Percentiles rank a stretch among this genome's conserved stretches.
Conservation (phyloP, 768 basidiomycete genomes). For the Nevesoporus exiguus region DNA sequence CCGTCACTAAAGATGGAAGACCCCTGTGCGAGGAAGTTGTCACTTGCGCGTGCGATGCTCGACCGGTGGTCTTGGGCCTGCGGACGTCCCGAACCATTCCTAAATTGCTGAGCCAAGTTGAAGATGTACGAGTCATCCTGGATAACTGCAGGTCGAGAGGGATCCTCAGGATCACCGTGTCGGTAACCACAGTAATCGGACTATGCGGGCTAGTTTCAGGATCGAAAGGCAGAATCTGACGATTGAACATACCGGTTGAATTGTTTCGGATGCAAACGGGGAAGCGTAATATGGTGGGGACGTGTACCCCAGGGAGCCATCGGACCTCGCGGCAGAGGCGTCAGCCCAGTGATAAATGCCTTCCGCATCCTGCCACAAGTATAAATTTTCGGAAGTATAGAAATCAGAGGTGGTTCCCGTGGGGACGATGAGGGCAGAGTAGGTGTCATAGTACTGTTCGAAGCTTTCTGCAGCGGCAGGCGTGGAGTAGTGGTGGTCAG, state of each 20-base stretch:
- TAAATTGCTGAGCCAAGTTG: constrained; percentile 25
- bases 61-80: constrained; percentile 31
- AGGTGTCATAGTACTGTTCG: constrained; percentile 26
- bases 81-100: constrained; percentile 16
- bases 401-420: constrained; percentile 15
- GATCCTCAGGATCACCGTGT: constrained; percentile 14
- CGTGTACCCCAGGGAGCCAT: constrained; percentile 20
- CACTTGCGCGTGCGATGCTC: constrained; percentile 32
- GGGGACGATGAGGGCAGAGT: constrained; percentile 16
- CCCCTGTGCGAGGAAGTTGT: constrained; percentile 31
- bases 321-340: constrained; percentile 24
- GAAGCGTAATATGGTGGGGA: constrained; percentile 14
- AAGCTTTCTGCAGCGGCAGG: constrained; percentile 7
- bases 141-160: constrained; percentile 3
- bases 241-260: constrained; percentile 17
- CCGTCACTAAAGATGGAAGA: constrained; percentile 30
- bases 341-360: constrained; percentile 29
- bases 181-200: constrained; percentile 16
- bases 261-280: constrained; percentile 13
- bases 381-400: constrained; percentile 28
- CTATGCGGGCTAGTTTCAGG: constrained; percentile 12
- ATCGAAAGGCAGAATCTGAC: not conserved
- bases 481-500: constrained; percentile 17
- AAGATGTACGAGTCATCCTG: constrained; percentile 23
- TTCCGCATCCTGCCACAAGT: constrained; percentile 27